Base-by-base conservation (phyloP, 805 yeast genomes). In the Monosporozyma aerobia region DNA sequence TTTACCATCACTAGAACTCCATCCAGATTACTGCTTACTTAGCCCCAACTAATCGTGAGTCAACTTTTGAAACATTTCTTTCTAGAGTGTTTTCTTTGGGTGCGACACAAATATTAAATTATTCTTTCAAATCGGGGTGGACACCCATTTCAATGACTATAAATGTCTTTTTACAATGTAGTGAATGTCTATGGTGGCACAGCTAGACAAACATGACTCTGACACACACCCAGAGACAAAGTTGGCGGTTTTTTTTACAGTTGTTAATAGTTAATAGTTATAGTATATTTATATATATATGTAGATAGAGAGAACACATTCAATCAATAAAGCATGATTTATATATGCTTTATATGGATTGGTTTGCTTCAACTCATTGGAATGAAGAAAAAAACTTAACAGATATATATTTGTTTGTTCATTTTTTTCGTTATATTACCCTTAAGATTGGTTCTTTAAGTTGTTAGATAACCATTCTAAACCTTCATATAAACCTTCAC, bases 401-500 rank as follows among this genome's bases (percentile, higher is more conserved):
- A 27, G 29, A 27, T 27, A 27, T 27, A 27, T 27, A 8, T 30
- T n/a, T 33, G 16, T 44, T 19, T 22, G 23, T 19, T 40, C 44
- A 16, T 32, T 35, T 14, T 35, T 32, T 32, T 32, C 35, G 16
- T 22, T 48, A 23, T 30, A 27, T 37, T 44, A 37, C 45, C 40
- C 46, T 62, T 64, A 73, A 63, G 75, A 71, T 68, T 79, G 76
- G 73, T 78, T 85, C 79, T 89, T 89, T 76, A 90, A 82, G 78
- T 87, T 88, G 70, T 88, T 85, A 63, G 90, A 82, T 69, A 90
- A 83, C 97, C 97, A 90, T 78, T 90, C 96, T 72, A 90, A 82
- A 80, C 97, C 97, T 77, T 90, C 97, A 73, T 89, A 87, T 69
- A 90, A 79, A 79, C 98, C 98, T 73, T 90, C 97, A 78, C 98